phyloP scores from a whole-genome alignment of 73 alveolate genomes.

The Paramecium biaurelia region DNA sequence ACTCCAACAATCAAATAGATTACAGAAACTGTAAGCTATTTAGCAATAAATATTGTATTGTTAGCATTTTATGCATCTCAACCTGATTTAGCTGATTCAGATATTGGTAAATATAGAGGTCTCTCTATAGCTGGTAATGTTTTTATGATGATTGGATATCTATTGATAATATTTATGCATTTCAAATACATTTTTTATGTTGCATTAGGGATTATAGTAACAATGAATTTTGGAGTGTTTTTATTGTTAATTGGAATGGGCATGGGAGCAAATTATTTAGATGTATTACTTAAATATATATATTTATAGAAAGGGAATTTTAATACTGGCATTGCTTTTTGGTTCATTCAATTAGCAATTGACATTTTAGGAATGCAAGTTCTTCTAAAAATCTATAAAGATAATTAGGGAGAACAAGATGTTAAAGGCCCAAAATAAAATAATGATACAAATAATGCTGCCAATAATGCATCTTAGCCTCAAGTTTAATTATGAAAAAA shows the following conservation, averaged over 20 bases:
- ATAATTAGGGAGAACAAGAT: neutral
- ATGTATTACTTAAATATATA: neutral
- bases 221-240: neutral
- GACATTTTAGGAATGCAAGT: neutral
- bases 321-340: neutral
- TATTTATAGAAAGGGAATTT: neutral
- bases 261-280: neutral
- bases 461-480: neutral
- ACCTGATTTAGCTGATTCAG: neutral
- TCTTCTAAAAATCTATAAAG: neutral
- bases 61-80: neutral
- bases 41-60: neutral
- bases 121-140: neutral
- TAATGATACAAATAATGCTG: neutral
- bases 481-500: neutral
- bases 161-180: neutral
- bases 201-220: neutral
- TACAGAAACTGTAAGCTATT: neutral
- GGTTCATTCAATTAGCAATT: neutral
- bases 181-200: neutral
- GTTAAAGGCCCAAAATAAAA: neutral
- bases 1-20: neutral
- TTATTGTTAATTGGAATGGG: conserved; percentile 31
- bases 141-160: conserved; percentile 19
- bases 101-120: neutral